phyloP scores from a whole-genome alignment of 495 filamentous ascomycete genomes.

The Lasiosphaeria miniovina region DNA sequence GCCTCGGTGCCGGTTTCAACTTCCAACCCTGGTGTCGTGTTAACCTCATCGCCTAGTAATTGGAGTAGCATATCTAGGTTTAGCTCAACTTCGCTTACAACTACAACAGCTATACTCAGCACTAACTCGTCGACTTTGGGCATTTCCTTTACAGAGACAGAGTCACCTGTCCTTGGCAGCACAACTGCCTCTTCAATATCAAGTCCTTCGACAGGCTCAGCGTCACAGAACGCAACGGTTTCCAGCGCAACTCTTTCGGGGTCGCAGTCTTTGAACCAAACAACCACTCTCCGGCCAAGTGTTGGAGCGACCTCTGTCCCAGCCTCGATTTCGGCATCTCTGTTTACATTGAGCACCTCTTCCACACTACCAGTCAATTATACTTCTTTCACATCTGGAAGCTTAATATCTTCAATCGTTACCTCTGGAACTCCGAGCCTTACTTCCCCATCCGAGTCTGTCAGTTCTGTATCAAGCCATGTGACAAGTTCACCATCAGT shows the following conservation, averaged over 20 bases:
- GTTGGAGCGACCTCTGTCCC: background rate
- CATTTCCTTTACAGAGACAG: conserved; percentile 1
- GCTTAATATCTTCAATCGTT: background rate
- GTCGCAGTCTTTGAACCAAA: no score
- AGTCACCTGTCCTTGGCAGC: conserved; percentile 1
- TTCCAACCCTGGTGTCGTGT: background rate
- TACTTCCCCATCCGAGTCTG: background rate
- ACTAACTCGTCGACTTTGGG: conserved; percentile 2
- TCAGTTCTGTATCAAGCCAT: background rate
- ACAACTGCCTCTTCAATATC: background rate
- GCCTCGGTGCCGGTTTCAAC: conserved; percentile 1
- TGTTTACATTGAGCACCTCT: background rate
- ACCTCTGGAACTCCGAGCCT: background rate
- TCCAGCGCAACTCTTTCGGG: no score
- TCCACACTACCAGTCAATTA: background rate
- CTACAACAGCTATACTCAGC: background rate
- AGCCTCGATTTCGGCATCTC: background rate
- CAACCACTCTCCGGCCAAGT: no score
- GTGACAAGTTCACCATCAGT: background rate
- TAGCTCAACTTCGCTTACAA: background rate
- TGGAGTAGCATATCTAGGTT: background rate
- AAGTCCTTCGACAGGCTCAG: conserved; percentile 2
- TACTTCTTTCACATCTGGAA: background rate
- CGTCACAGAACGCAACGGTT: no score
- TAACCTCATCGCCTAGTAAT: background rate